These are phyloP conservation scores for Rubroboletus pulcherrimus DNA, from an alignment of 768 basidiomycete species.

Conservation along the genomic window DNA sequence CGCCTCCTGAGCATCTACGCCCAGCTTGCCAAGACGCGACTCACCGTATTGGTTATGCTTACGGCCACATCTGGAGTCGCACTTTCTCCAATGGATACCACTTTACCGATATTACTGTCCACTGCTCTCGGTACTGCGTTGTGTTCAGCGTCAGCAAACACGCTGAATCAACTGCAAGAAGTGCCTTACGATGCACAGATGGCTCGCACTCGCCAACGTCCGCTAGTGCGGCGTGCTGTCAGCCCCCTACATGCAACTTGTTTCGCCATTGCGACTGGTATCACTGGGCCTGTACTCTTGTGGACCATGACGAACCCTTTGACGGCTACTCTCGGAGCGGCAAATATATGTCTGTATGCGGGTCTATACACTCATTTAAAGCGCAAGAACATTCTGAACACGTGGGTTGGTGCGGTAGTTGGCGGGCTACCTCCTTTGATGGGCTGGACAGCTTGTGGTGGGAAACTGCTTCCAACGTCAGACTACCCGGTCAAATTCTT, in stretches of 20 bases:
- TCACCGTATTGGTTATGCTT: constrained; percentile 80
- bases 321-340: constrained; percentile 77
- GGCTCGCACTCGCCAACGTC: constrained; percentile 82
- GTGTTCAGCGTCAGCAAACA: constrained; percentile 90
- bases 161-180: constrained; percentile 93
- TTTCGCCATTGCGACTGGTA: constrained; percentile 75
- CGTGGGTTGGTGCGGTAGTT: constrained; percentile 92
- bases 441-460: constrained; percentile 97
- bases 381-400: constrained; percentile 75
- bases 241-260: constrained; percentile 77
- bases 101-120: constrained; percentile 78
- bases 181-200: constrained; percentile 97
- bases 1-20: constrained; percentile 65
- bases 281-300: constrained; percentile 74
- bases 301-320: constrained; percentile 82
- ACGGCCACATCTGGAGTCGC: constrained; percentile 93
- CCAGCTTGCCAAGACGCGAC: constrained; percentile 80
- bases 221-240: constrained; percentile 82
- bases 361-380: constrained; percentile 93
- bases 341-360: constrained; percentile 87
- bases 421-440: constrained; percentile 93
- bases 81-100: constrained; percentile 82
- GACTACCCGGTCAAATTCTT: constrained; percentile 56
- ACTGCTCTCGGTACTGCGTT: constrained; percentile 88
- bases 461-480: constrained; percentile 62